Base-by-base conservation (phyloP, 140 eudicot genomes). In the Oenanthe javanica region DNA sequence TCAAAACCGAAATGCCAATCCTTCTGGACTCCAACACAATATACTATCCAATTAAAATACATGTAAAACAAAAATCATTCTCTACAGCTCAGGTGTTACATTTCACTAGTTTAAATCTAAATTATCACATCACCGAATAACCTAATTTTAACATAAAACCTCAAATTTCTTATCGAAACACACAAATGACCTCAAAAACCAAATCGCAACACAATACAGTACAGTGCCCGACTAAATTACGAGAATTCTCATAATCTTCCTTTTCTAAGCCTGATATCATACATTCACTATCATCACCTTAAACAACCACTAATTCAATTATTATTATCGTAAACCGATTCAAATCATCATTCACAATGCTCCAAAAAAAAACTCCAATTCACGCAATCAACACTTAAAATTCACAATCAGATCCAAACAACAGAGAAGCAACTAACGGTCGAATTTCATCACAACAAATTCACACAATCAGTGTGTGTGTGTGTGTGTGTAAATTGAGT, bases 401-500 rank as follows among this genome's bases (percentile, higher is more conserved):
- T 16, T 76, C 25, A 43, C 27, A 82, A 81, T 43, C 31, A 61
- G 36, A 42, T 38, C 77, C 80, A 50, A 38, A 31, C 5, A 45
- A 47, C 16, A 69, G 80, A 74, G 27, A 46, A 51, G 61, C n/a
- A 47, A 40, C 45, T 59, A 87, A 70, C 79, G 81, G 83, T 78
- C 83, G 55, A 71, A 80, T 77, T 81, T 74, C 67, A 42, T 47
- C 54, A 54, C 21, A 27, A n/a, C 75, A 31, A 31, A 31, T 31
- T 31, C 31, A 31, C 31, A 31, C 31, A 31, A 31, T 31, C 31
- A 82, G 45, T 42, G 45, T 42, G 45, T 42, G 45, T 42, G 31
- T 31, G 31, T 31, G 31, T 31, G 31, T 31, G 31, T 42, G 45
- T 90, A 88, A 83, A 88, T 88, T 86, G 85, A 85, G 16, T 36